phyloP scores from a whole-genome alignment of 495 filamentous ascomycete genomes.

The Sporormia fimetaria region DNA sequence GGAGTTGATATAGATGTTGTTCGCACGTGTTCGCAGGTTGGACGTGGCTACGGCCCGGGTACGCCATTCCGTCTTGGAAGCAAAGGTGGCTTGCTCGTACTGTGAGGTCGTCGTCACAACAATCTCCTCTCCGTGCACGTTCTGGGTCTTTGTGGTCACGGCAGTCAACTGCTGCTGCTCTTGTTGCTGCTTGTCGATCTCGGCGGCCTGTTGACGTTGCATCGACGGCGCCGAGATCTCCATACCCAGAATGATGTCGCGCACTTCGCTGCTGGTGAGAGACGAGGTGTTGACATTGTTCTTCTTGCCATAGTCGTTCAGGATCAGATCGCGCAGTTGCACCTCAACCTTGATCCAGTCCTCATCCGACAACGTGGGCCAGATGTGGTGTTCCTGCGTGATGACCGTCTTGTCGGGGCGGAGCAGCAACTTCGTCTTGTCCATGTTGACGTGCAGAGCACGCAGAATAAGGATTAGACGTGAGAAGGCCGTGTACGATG shows the following conservation, averaged over 20 bases:
- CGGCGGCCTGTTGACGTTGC: constrained; percentile 96
- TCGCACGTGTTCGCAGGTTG: constrained; percentile 85
- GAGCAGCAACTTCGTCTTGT: constrained; percentile 95
- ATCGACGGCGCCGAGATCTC: constrained; percentile 96
- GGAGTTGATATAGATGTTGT: constrained; percentile 97
- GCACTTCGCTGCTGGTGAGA: constrained; percentile 89
- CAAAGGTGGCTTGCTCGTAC: constrained; percentile 94
- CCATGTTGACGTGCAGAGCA: constrained; percentile 92
- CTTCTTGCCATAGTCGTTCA: constrained; percentile 99
- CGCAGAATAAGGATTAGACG: constrained; percentile 89
- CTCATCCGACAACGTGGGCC: constrained; percentile 88
- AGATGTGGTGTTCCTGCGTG: constrained; percentile 98
- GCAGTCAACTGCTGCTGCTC: constrained; percentile 94
- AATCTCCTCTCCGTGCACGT: constrained; percentile 94
- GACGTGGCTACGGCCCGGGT: constrained; percentile 93
- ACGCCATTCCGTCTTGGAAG: constrained; percentile 98
- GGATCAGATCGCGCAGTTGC: constrained; percentile 84
- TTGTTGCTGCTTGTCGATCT: constrained; percentile 98
- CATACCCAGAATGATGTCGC: constrained; percentile 99
- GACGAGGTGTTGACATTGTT: constrained; percentile 98
- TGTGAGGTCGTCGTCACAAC: constrained; percentile 96
- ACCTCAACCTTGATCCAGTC: constrained; percentile 99
- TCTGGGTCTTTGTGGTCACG: constrained; percentile 96
- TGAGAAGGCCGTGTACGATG: constrained; percentile 97
- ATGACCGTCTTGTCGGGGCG: constrained; percentile 98